Percentiles rank a stretch among this genome's conserved stretches.
Evolutionary conservation across 83 land plant genomes (phyloP).

Genomic region (Diphasiastrum complanatum): DNA sequence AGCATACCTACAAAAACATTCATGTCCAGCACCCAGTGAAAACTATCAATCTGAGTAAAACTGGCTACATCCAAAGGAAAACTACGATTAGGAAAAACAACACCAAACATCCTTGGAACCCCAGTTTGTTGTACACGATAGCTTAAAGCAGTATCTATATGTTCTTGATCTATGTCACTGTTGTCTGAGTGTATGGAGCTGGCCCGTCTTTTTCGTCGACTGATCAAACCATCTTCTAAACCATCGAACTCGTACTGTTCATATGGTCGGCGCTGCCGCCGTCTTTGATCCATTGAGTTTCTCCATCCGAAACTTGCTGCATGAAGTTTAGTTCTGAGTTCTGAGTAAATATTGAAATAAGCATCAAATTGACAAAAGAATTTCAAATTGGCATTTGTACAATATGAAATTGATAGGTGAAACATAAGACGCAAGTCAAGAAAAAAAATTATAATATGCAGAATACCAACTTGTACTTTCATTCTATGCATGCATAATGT

Average conservation of each 20-base stretch:
- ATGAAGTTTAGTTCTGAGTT: too few relatives aligned
- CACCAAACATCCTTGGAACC: not conserved
- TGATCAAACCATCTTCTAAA: not conserved
- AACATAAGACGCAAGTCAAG: too few relatives aligned
- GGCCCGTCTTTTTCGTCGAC: not conserved
- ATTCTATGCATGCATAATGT: too few relatives aligned
- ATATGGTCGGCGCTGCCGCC: not conserved
- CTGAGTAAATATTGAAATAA: too few relatives aligned
- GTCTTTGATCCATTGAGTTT: too few relatives aligned
- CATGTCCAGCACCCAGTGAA: constrained; percentile 1
- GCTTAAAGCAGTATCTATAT: not conserved
- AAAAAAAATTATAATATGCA: too few relatives aligned
- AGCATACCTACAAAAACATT: not conserved
- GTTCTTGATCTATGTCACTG: not conserved
- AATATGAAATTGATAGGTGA: too few relatives aligned
- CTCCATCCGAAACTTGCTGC: too few relatives aligned
- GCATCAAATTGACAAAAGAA: too few relatives aligned
- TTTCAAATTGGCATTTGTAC: too few relatives aligned
- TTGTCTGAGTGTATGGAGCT: not conserved
- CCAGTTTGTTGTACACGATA: not conserved
- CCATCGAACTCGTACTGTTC: constrained; percentile 2
- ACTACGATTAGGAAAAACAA: too few relatives aligned
- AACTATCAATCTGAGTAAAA: not conserved
- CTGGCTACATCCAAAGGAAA: not conserved
- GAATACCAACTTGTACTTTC: too few relatives aligned